Evolutionary conservation across 2,329 filamentous ascomycete genomes (phyloP), one percentile per base, ranked within the genome.

Genomic region (Colletotrichum navitas): DNA sequence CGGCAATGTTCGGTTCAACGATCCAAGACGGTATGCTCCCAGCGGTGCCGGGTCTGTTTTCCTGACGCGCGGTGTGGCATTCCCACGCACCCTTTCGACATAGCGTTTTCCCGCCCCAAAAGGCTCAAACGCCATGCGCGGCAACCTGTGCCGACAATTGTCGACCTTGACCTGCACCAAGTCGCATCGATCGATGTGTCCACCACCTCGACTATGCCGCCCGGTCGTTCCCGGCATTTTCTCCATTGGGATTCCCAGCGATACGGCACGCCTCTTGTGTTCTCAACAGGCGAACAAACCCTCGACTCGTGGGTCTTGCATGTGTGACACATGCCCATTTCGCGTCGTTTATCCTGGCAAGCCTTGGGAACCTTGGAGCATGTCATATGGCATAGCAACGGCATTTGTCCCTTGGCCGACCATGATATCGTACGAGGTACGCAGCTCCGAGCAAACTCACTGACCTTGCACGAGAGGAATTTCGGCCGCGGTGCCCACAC

Each of bases 101-200:
- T 41, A 18, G 14, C 39, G 5, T 43, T 43, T 41, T 51, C 34
- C 55, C 41, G 52, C 41, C n/a, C 26, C 68, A 26, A 56, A 36
- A 36, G 45, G 63, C 68, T 34, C 43, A 59, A 63, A 58, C 43
- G 26, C 43, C 64, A 43, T 41, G 26, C 21, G 43, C 64, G 64
- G 68, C 64, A 71, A 54, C 16, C 63, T 68, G 59, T 71, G 68
- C 64, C 68, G 58, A 68, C 43, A 52, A n/a, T 58, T 71, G 36
- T 45, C 52, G 64, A 54, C 58, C 51, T 29, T 18, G 43, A 51
- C n/a, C 29, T 60, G 32, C 41, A 45, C 63, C 29, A 24, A 45
- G 52, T 52, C 49, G 34, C 49, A 45, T 63, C 51, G 29, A 39
- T 59, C 45, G 45, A 64, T 55, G 43, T 68, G 62, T 45, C 21